Conservation (phyloP, 1,284 basidiomycete species). For the Ustilago tritici region DNA sequence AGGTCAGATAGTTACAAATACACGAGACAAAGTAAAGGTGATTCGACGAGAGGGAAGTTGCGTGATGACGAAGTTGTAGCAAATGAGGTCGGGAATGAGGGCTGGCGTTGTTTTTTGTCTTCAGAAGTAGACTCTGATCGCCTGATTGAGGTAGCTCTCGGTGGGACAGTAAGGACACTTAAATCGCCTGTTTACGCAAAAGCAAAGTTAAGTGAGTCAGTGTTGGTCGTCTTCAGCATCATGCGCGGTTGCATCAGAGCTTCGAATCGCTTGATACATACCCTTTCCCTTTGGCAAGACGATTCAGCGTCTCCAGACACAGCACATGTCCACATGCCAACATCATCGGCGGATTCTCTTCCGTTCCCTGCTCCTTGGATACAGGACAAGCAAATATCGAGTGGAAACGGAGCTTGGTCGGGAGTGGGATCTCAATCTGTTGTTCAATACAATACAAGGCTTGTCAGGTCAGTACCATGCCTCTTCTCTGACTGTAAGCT, state of each 20-base stretch:
- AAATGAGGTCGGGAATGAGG: not conserved
- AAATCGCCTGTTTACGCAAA: conserved; percentile 31
- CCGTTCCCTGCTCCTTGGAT: conserved; percentile 94
- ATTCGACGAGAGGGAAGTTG: not conserved
- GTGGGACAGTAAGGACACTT: conserved; percentile 68
- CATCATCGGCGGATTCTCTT: conserved; percentile 96
- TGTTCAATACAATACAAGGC: not conserved
- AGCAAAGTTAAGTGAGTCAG: not conserved
- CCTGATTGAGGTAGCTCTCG: conserved; percentile 57
- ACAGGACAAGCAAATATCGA: conserved; percentile 98
- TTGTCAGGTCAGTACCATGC: conserved; percentile 1
- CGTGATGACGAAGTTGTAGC: not conserved
- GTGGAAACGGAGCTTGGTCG: conserved; percentile 82
- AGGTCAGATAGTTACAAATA: conserved; percentile 1
- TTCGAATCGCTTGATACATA: conserved; percentile 64
- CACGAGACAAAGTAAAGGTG: not conserved
- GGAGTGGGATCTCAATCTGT: conserved; percentile 92
- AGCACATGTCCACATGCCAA: conserved; percentile 85
- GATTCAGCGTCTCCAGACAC: conserved; percentile 58
- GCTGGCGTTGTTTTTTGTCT: not conserved
- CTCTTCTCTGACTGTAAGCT: not conserved
- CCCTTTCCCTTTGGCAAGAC: conserved; percentile 79
- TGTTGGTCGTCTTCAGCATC: not conserved
- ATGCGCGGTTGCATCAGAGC: not conserved
- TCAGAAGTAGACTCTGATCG: conserved; percentile 63